Percentiles rank a stretch among this genome's conserved stretches.
phyloP scores from a whole-genome alignment of 2,329 filamentous ascomycete species.

The Apiospora pterosperma region DNA sequence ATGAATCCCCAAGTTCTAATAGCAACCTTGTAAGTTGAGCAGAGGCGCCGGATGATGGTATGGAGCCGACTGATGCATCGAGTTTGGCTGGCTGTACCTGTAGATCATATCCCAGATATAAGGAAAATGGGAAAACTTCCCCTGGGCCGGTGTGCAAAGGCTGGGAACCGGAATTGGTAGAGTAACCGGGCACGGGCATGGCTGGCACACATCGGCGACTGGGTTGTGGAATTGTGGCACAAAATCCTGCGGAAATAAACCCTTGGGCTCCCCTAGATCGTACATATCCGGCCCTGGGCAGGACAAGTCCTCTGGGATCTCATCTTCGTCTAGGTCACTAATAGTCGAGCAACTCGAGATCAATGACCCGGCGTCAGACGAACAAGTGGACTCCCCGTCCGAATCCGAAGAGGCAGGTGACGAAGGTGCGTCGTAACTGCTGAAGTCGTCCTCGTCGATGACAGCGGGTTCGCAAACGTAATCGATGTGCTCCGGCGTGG shows the following conservation, averaged over 20 bases:
- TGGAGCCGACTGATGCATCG: slow-evolving; percentile 45
- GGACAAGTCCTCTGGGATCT: slow-evolving; percentile 34
- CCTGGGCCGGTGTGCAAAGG: not conserved
- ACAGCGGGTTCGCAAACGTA: slow-evolving; percentile 49
- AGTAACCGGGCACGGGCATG: slow-evolving; percentile 30
- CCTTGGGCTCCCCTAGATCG: slow-evolving; percentile 43
- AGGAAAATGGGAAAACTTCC: slow-evolving; percentile 42
- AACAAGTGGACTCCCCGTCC: slow-evolving; percentile 39
- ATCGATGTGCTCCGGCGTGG: slow-evolving; percentile 39
- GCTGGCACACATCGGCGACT: slow-evolving; percentile 32
- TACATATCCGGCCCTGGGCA: slow-evolving; percentile 35
- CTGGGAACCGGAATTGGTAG: not conserved
- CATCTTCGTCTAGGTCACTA: slow-evolving; percentile 47
- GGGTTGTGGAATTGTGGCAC: slow-evolving; percentile 42
- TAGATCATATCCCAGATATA: slow-evolving; percentile 50
- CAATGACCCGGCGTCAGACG: slow-evolving; percentile 54
- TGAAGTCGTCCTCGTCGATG: slow-evolving; percentile 35
- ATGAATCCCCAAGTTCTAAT: slow-evolving; percentile 30
- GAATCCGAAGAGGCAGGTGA: slow-evolving; percentile 47
- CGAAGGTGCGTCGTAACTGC: slow-evolving; percentile 37
- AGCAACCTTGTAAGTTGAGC: slow-evolving; percentile 50
- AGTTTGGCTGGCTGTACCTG: slow-evolving; percentile 46
- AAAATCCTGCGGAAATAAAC: slow-evolving; percentile 45
- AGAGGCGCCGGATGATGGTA: slow-evolving; percentile 53
- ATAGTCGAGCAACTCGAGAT: slow-evolving; percentile 52